Conservation (phyloP, 176 grass and related monocot species). For the maize (Zea mays) region Zm-B73-REFERENCE-NAM-5.0 NC_050104.1:46392501-46393000, state of each 20-base stretch:
- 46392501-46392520: too few relatives aligned
- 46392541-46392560: not conserved
- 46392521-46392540: too few relatives aligned
- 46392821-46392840: not conserved
- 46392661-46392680: too few relatives aligned
- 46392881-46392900: constrained; percentile 43
- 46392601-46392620: too few relatives aligned
- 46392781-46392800: constrained; percentile 11
- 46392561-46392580: not conserved
- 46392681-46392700: not conserved
- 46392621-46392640: too few relatives aligned
- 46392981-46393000: constrained; percentile 53
- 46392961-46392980: constrained; percentile 48
- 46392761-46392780: constrained; percentile 32
- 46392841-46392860: constrained; percentile 39
- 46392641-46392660: too few relatives aligned
- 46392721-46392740: constrained; percentile 41
- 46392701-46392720: constrained; percentile 12
- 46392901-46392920: constrained; percentile 39
- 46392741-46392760: constrained; percentile 36
- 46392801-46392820: constrained; percentile 35
- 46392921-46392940: constrained; percentile 50
- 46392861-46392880: constrained; percentile 53
- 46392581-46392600: too few relatives aligned
- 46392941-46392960: constrained; percentile 67